These are phyloP conservation scores for Cyclostephanos tholiformis DNA, from an alignment of 108 stramenopile genomes.

Conservation along the genomic window DNA sequence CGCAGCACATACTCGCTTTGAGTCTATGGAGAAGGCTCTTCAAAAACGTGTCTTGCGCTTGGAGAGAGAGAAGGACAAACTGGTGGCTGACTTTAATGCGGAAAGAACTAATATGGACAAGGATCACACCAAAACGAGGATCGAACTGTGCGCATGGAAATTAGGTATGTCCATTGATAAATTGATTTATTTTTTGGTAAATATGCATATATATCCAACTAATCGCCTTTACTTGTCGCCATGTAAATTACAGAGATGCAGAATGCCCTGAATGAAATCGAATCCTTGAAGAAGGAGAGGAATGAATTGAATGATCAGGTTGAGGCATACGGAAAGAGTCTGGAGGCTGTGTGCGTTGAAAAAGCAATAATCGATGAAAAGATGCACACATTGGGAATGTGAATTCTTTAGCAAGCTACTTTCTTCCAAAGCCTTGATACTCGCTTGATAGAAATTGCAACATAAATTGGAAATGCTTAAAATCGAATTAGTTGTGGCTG, in stretches of 20 bases:
- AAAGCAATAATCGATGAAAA: constrained; percentile 9
- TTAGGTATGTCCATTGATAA: constrained; percentile 2
- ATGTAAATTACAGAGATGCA: constrained; percentile 34
- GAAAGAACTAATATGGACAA: constrained; percentile 29
- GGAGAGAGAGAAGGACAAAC: constrained; percentile 42
- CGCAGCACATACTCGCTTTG: constrained; percentile 47
- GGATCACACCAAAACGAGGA: constrained; percentile 26
- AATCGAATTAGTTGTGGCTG: too few species aligned
- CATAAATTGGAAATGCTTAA: too few species aligned
- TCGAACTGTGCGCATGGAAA: constrained; percentile 53
- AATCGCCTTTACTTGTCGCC: not conserved
- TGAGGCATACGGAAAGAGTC: constrained; percentile 16
- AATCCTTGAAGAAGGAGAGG: constrained; percentile 45
- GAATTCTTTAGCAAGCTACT: too few species aligned
- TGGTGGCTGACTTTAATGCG: constrained; percentile 27
- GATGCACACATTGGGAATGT: constrained; percentile 2
- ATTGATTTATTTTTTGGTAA: not conserved
- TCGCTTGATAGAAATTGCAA: too few species aligned
- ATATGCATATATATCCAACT: not conserved
- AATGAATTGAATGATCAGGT: constrained; percentile 39
- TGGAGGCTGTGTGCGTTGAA: constrained; percentile 21
- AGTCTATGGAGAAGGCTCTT: constrained; percentile 50
- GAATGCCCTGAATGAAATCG: constrained; percentile 55
- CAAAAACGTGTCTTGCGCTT: constrained; percentile 36
- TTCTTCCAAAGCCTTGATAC: too few species aligned